A percentile compares a stretch with the other conserved stretches of the same genome.
Conservation (phyloP, 768 basidiomycete genomes). For the Galerina sulciceps region DNA sequence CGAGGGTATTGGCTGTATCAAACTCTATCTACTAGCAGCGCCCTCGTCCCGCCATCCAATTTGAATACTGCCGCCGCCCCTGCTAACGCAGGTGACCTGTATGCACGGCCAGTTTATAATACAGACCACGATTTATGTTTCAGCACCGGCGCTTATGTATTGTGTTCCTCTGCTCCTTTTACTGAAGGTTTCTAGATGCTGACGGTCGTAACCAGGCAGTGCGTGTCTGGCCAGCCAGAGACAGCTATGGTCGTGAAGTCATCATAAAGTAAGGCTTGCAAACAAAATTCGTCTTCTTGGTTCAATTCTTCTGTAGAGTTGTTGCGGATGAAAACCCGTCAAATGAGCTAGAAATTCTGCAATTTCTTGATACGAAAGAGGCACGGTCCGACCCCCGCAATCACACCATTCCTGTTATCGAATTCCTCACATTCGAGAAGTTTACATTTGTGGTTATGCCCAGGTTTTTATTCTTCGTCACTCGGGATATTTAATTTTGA, state of each 20-base stretch:
- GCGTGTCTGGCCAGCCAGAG: constrained; percentile 14
- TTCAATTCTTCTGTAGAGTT: background rate
- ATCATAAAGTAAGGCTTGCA: constrained; percentile 13
- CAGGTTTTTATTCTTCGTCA: constrained; percentile 2
- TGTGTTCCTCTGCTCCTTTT: background rate
- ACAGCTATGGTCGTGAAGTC: constrained; percentile 13
- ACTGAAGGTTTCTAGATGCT: background rate
- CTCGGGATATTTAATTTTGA: background rate
- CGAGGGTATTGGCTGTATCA: constrained; percentile 14
- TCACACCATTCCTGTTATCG: constrained; percentile 15
- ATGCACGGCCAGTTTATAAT: background rate
- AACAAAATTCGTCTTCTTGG: background rate
- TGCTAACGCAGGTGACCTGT: background rate
- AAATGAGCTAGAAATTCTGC: background rate
- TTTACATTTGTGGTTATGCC: constrained; percentile 19
- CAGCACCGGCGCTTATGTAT: background rate
- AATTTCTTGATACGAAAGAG: background rate
- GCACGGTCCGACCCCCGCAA: constrained; percentile 13
- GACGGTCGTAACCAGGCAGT: background rate
- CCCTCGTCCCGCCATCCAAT: background rate
- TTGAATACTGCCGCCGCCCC: background rate
- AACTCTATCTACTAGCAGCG: background rate
- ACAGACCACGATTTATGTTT: background rate
- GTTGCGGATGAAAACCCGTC: background rate
- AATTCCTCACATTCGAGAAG: constrained; percentile 9